phyloP scores from a whole-genome alignment of 2,329 filamentous ascomycete genomes.

The Diplodia intermedia region DNA sequence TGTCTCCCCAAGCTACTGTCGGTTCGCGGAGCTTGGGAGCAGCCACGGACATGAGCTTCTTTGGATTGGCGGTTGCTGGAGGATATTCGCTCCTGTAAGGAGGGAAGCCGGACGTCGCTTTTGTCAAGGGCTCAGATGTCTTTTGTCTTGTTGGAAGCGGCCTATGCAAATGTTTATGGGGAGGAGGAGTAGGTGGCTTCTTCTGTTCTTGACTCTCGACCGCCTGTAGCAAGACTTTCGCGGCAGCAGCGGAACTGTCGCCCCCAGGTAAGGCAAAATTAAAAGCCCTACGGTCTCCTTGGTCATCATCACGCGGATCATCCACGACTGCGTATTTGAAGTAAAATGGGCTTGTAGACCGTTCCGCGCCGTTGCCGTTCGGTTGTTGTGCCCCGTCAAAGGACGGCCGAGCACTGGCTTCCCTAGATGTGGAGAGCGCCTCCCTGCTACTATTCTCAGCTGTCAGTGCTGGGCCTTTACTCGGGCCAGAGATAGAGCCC shows the following conservation, averaged over 20 bases:
- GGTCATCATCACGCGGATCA: not conserved
- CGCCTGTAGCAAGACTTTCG: constrained; percentile 16
- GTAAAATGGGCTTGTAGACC: constrained; percentile 28
- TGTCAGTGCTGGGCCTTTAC: constrained; percentile 36
- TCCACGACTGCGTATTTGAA: constrained; percentile 24
- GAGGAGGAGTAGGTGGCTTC: constrained; percentile 32
- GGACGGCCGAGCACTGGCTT: constrained; percentile 7
- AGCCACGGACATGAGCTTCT: constrained; percentile 35
- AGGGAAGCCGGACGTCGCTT: constrained; percentile 39
- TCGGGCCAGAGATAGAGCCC: constrained; percentile 45
- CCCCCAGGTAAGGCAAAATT: not conserved
- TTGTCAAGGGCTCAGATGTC: not conserved
- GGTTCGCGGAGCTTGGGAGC: constrained; percentile 17
- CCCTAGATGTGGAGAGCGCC: constrained; percentile 7
- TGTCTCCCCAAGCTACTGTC: too few species aligned
- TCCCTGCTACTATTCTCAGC: constrained; percentile 32
- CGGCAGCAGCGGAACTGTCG: constrained; percentile 11
- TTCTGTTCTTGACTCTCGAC: constrained; percentile 2
- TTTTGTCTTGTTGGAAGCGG: constrained; percentile 25
- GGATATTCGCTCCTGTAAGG: constrained; percentile 61
- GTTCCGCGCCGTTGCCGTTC: constrained; percentile 19
- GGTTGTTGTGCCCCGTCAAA: not conserved
- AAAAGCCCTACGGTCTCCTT: not conserved
- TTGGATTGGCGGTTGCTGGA: constrained; percentile 39
- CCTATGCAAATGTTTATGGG: constrained; percentile 21